Evolutionary conservation across 768 basidiomycete genomes (phyloP).

Genomic region (Termitomyces sp.): DNA sequence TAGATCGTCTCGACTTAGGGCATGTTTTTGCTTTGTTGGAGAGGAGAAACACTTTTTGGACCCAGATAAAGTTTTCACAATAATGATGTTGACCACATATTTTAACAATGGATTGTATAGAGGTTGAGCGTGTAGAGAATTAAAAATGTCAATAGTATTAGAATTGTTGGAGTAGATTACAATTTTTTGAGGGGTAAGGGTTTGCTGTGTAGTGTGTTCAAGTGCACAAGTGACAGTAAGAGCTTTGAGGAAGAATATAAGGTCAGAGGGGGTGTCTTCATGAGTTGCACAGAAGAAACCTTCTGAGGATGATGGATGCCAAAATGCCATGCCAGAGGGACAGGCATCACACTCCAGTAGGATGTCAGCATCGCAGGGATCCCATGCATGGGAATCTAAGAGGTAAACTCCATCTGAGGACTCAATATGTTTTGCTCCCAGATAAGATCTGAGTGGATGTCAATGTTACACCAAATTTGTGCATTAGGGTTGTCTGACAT

Average conservation of each 20-base stretch:
- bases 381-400: too few relatives aligned
- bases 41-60: neutral
- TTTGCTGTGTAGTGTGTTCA: neutral
- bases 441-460: too few relatives aligned
- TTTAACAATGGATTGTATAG: neutral
- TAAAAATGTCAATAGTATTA: neutral
- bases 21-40: neutral
- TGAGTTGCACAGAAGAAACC: too few relatives aligned
- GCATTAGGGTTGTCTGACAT: too few relatives aligned
- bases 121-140: neutral
- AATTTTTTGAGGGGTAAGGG: too few relatives aligned
- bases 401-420: too few relatives aligned
- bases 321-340: constrained; percentile 20
- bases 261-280: neutral
- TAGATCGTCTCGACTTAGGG: neutral
- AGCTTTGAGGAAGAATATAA: constrained; percentile 28
- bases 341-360: constrained; percentile 17
- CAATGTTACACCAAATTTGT: too few relatives aligned
- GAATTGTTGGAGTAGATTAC: neutral
- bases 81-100: too few relatives aligned
- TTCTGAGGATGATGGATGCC: constrained; percentile 17
- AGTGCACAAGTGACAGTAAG: constrained; percentile 13
- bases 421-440: too few relatives aligned
- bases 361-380: neutral
- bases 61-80: neutral